Evolutionary conservation across 1,284 basidiomycete species (phyloP).

Genomic region (Apiotrichum gamsii): DNA sequence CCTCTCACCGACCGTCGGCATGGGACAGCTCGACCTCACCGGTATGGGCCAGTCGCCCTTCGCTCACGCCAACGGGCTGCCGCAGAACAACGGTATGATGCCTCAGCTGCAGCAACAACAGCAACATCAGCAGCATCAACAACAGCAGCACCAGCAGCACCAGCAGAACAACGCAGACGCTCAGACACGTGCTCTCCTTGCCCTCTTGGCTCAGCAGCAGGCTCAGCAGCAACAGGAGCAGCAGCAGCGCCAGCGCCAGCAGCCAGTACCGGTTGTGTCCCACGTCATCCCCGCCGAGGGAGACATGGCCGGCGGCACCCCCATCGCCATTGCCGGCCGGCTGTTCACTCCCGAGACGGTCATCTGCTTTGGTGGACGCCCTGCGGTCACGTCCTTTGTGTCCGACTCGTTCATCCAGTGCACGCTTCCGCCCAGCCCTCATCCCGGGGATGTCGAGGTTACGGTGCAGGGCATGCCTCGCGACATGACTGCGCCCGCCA

Average conservation of each 20-base stretch:
- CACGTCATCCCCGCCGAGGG: constrained; percentile 82
- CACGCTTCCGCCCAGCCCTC: constrained; percentile 73
- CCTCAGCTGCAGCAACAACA: background rate
- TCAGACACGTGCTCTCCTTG: constrained; percentile 17
- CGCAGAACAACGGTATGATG: constrained; percentile 4
- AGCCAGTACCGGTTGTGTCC: constrained; percentile 44
- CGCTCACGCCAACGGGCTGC: constrained; percentile 3
- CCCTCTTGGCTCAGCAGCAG: constrained; percentile 11
- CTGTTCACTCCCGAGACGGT: constrained; percentile 62
- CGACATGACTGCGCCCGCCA: constrained; percentile 20
- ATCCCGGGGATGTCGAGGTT: constrained; percentile 83
- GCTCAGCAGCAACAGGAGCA: constrained; percentile 5
- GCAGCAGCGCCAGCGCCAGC: constrained; percentile 1
- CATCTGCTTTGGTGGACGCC: constrained; percentile 79
- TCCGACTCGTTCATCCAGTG: constrained; percentile 92
- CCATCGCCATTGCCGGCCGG: constrained; percentile 86
- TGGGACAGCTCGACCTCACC: constrained; percentile 16
- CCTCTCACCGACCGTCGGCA: constrained; percentile 13
- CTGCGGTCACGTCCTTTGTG: constrained; percentile 82
- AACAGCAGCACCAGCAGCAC: background rate
- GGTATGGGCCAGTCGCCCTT: constrained; percentile 10
- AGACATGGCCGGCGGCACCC: constrained; percentile 86
- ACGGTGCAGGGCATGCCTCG: constrained; percentile 58
- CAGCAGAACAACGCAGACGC: constrained; percentile 15
- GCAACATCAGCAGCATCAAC: constrained; percentile 1